Evolutionary conservation across 352 stramenopile species (phyloP).

Genomic region (Pythium aristosporum): DNA sequence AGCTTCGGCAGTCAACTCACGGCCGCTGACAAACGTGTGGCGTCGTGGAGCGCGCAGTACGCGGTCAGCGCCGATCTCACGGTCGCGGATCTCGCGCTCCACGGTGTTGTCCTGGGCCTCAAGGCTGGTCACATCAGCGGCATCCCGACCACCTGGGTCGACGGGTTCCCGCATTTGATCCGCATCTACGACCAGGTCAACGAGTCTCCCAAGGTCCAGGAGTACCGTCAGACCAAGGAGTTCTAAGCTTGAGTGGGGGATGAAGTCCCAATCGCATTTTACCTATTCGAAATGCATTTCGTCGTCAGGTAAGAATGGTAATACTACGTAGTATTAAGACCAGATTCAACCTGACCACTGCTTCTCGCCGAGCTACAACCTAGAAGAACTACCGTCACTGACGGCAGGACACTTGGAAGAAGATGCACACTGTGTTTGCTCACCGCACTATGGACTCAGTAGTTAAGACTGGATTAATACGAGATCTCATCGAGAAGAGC

Average conservation of each 20-base stretch:
- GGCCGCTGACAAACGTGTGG: conserved; percentile 38
- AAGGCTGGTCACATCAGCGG: conserved; percentile 16
- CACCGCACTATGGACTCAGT: too few relatives aligned
- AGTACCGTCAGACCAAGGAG: conserved; percentile 30
- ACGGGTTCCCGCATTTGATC: conserved; percentile 28
- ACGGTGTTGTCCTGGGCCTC: conserved; percentile 8
- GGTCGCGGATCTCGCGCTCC: conserved; percentile 57
- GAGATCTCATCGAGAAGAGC: too few relatives aligned
- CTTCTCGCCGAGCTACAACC: too few relatives aligned
- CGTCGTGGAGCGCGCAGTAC: conserved; percentile 20
- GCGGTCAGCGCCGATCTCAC: conserved; percentile 36
- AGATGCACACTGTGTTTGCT: too few relatives aligned
- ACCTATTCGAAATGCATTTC: not conserved
- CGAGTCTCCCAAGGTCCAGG: conserved; percentile 34
- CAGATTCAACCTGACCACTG: too few relatives aligned
- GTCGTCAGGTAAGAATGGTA: too few relatives aligned
- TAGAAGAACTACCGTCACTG: too few relatives aligned
- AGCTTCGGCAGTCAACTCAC: conserved; percentile 39
- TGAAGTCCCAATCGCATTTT: not conserved
- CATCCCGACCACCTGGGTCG: conserved; percentile 28
- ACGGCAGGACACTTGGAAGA: too few relatives aligned
- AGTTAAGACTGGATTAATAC: too few relatives aligned
- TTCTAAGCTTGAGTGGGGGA: conserved; percentile 14
- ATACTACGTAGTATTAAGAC: too few relatives aligned
- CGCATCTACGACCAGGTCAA: conserved; percentile 31